Evolutionary conservation across 768 basidiomycete species (phyloP).

Genomic region (Lentinula sp.): DNA sequence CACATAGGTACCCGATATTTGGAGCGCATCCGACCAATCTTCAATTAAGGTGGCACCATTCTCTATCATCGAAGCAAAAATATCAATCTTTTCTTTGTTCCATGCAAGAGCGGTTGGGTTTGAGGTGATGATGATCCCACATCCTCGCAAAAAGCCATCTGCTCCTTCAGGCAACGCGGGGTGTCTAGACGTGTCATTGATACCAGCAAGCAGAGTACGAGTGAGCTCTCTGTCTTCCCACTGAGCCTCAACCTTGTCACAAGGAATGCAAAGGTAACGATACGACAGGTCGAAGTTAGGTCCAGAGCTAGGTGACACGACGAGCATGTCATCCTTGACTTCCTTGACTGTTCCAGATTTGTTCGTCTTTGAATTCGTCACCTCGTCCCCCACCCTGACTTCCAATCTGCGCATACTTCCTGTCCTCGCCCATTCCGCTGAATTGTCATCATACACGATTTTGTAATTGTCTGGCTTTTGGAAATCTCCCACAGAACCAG

Average conservation of each 20-base stretch:
- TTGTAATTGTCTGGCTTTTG: neutral
- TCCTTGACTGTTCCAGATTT: neutral
- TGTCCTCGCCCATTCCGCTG: neutral
- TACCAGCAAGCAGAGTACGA: neutral
- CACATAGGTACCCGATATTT: neutral
- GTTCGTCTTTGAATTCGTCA: neutral
- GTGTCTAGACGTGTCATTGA: neutral
- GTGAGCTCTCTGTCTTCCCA: neutral
- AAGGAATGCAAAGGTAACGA: neutral
- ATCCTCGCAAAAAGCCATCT: neutral
- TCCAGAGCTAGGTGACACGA: neutral
- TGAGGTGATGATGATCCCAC: neutral
- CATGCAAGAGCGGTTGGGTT: neutral
- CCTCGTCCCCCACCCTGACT: constrained; percentile 1
- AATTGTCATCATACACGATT: constrained; percentile 1
- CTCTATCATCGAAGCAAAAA: neutral
- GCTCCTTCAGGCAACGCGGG: neutral
- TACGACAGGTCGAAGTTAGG: neutral
- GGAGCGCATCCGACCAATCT: constrained; percentile 4
- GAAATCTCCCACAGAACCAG: neutral
- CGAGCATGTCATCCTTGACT: neutral
- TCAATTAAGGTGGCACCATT: constrained; percentile 1
- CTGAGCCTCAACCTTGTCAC: neutral
- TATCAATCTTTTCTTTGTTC: neutral
- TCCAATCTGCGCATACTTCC: constrained; percentile 1